Evolutionary conservation across 192 early-diverging fungal species (phyloP).

Genomic region (Coemansia sp.): DNA sequence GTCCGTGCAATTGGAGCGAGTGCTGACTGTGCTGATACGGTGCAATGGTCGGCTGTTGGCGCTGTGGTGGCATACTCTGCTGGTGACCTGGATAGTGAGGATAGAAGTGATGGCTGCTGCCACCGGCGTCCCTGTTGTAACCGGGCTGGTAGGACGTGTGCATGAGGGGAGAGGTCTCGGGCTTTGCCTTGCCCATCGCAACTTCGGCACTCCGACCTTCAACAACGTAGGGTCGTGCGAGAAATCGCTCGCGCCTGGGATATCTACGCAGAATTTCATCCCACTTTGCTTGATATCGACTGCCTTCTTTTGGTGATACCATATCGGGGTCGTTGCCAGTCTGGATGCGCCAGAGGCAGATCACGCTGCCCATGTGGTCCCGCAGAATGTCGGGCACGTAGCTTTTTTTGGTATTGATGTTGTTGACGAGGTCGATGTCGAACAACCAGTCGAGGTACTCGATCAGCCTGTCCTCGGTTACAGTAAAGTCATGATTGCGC

Average conservation of each 20-base stretch:
- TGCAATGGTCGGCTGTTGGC: not conserved
- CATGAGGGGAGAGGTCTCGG: constrained; percentile 5
- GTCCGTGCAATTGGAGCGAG: not conserved
- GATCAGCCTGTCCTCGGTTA: constrained; percentile 50
- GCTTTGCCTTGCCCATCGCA: not conserved
- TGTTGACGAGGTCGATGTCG: constrained; percentile 51
- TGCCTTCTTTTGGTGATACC: constrained; percentile 51
- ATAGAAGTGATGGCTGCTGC: not conserved
- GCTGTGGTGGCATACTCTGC: not conserved
- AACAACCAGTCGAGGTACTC: constrained; percentile 53
- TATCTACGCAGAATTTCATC: constrained; percentile 52
- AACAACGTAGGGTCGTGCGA: constrained; percentile 16
- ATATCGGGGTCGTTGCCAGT: constrained; percentile 48
- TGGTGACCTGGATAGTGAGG: not conserved
- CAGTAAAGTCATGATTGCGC: constrained; percentile 24
- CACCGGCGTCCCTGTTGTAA: not conserved
- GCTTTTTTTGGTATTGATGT: constrained; percentile 55
- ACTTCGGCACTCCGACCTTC: constrained; percentile 2
- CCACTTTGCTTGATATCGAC: constrained; percentile 53
- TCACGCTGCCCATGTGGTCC: constrained; percentile 55
- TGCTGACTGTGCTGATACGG: not conserved
- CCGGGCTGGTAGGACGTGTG: not conserved
- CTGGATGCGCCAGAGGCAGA: constrained; percentile 54
- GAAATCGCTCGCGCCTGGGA: constrained; percentile 45
- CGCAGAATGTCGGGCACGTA: constrained; percentile 54